Conservation (phyloP, 2,329 filamentous ascomycete species). For the Scleromitrula shiraiana region DNA sequence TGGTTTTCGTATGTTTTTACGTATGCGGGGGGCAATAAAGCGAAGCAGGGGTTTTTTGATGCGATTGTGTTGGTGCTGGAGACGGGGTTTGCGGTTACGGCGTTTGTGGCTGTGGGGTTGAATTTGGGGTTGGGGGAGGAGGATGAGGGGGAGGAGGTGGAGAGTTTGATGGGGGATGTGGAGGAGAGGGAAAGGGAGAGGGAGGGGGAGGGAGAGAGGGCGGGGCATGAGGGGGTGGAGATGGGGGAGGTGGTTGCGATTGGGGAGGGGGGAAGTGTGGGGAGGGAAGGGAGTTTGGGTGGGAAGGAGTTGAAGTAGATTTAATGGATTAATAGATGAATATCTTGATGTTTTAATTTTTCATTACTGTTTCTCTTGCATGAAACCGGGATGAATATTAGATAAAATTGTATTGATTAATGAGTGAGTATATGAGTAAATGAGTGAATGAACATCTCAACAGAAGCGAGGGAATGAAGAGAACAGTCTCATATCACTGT, state of each 20-base stretch:
- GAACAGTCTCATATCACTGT: too few species aligned
- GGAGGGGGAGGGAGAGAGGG: neutral
- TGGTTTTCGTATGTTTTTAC: conserved; percentile 69
- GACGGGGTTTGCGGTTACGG: conserved; percentile 69
- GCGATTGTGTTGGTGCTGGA: conserved; percentile 66
- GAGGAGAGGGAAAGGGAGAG: conserved; percentile 8
- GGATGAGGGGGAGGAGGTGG: conserved; percentile 50
- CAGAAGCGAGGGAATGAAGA: too few species aligned
- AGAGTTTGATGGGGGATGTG: conserved; percentile 24
- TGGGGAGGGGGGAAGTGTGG: neutral
- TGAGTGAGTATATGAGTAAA: too few species aligned
- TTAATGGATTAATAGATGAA: neutral
- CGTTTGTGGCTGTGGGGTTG: conserved; percentile 48
- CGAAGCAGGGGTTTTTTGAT: conserved; percentile 65
- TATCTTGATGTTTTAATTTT: too few species aligned
- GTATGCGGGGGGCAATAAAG: conserved; percentile 58
- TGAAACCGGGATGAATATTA: too few species aligned
- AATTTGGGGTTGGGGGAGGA: conserved; percentile 70
- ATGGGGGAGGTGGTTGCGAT: neutral
- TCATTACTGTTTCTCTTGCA: too few species aligned
- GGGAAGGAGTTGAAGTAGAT: neutral
- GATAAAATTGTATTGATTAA: too few species aligned
- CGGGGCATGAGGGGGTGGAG: neutral
- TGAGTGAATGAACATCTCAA: too few species aligned
- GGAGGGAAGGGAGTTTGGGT: neutral